Evolutionary conservation across 2,329 filamentous ascomycete species (phyloP), one percentile per base, ranked within the genome.

Genomic region (Aspergillus ibericus): DNA sequence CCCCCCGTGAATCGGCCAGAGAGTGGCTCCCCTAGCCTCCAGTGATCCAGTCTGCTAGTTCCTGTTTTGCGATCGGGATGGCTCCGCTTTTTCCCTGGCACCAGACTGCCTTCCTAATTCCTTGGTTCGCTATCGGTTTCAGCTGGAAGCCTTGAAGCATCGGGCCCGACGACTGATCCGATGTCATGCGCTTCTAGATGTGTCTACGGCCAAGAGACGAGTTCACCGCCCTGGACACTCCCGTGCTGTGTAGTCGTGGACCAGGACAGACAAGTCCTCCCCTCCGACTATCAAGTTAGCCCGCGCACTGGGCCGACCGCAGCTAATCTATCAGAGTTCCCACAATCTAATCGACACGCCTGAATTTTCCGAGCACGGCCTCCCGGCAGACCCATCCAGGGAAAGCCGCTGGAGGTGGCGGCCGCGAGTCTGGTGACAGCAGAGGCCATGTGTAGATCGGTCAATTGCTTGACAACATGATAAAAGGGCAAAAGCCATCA

Each of bases 1-100:
- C 58, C 59, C 62, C 60, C 63, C 63, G 61, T 63, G 54, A 58
- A 59, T 63, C 56, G 54, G 53, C 57, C 49, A 34, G 34, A 48
- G 20, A 49, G 58, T 55, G 55, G 27, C 42, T 53, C 34, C 51
- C 47, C 29, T 36, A 25, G 22, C 22, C 22, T 25, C n/a, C n/a
- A 29, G 27, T 40, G n/a, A 16, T n/a, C 15, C n/a, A 25, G 5
- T 40, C 27, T n/a, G 29, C 46, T 61, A 56, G 35, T 46, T 57
- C 46, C 32, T 44, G 50, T 27, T 53, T 42, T 29, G 27, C 40
- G 22, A 42, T 50, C 35, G 35, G 40, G 46, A 12, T 16, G 35
- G 48, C 53, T 56, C 56, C 59, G 52, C 52, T 49, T 52, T 55
- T 55, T 42, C 52, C 40, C 51, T 58, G 55, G 40, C 55, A 50